These are phyloP conservation scores for Chlamydomonas sphaeroides DNA, from an alignment of 139 green algal species.

Conservation along the genomic window DNA sequence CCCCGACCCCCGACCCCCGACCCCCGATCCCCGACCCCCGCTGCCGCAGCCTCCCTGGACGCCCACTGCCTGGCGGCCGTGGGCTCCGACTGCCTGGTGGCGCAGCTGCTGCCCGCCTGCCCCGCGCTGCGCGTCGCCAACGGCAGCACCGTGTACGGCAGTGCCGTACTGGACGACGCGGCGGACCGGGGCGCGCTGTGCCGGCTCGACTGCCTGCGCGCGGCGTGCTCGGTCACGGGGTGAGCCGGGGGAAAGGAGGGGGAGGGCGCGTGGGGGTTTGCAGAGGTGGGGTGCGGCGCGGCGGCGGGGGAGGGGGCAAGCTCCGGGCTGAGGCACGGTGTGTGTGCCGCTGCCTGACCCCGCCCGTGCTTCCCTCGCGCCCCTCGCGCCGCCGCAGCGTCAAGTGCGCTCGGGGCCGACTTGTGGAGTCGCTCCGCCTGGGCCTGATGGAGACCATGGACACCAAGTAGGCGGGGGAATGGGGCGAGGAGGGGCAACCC, in stretches of 20 bases:
- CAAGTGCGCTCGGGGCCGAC: background rate
- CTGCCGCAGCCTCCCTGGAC: conserved; percentile 30
- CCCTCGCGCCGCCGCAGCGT: background rate
- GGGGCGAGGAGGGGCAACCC: no score
- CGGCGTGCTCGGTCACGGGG: conserved; percentile 33
- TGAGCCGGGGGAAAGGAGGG: no score
- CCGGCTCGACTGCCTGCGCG: conserved; percentile 34
- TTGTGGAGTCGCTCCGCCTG: conserved; percentile 12
- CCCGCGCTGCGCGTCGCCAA: conserved; percentile 23
- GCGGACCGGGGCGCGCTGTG: conserved; percentile 2
- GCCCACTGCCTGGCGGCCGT: conserved; percentile 20
- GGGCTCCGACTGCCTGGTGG: conserved; percentile 44
- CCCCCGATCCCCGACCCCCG: no score
- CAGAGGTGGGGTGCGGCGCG: no score
- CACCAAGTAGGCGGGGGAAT: no score
- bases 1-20: no score
- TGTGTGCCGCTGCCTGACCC: no score
- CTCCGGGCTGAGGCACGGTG: no score
- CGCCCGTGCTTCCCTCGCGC: no score
- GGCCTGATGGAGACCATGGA: conserved; percentile 39
- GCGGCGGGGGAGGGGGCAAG: no score
- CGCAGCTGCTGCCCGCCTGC: conserved; percentile 43
- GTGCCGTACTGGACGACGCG: background rate
- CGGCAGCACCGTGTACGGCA: background rate
- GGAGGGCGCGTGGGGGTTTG: no score